Percentiles rank a stretch among this genome's conserved stretches.
phyloP scores from a whole-genome alignment of 805 yeast species.

The Metschnikowia anglica region DNA sequence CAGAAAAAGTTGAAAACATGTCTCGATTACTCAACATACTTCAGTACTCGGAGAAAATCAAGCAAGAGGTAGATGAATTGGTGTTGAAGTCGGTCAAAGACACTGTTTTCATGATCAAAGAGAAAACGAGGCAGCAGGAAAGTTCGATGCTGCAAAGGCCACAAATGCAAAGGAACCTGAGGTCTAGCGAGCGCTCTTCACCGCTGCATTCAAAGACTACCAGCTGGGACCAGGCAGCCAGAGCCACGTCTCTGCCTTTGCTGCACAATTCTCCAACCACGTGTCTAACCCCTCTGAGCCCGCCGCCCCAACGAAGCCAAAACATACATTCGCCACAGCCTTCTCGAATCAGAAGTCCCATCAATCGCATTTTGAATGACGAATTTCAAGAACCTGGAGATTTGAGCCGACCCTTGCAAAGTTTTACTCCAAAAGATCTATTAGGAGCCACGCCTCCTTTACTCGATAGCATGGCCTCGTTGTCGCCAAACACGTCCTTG shows the following conservation, averaged over 20 bases:
- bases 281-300: neutral
- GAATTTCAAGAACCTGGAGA: slow-evolving; percentile 17
- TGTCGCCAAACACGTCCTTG: slow-evolving; percentile 15
- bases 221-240: neutral
- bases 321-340: slow-evolving; percentile 37
- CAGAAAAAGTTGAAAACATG: slow-evolving; percentile 67
- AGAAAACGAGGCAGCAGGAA: slow-evolving; percentile 26
- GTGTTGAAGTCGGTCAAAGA: slow-evolving; percentile 63
- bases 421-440: slow-evolving; percentile 50
- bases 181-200: slow-evolving; percentile 1
- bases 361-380: slow-evolving; percentile 21
- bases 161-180: slow-evolving; percentile 1
- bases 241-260: slow-evolving; percentile 2
- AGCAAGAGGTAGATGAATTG: slow-evolving; percentile 71
- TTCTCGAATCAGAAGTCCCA: slow-evolving; percentile 31
- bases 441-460: slow-evolving; percentile 17
- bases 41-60: slow-evolving; percentile 71
- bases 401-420: slow-evolving; percentile 22
- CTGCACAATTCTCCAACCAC: neutral
- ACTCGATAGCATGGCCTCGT: slow-evolving; percentile 10
- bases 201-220: neutral
- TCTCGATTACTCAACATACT: slow-evolving; percentile 70
- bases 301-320: slow-evolving; percentile 4
- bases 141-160: slow-evolving; percentile 4
- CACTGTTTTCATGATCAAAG: slow-evolving; percentile 57